These are phyloP conservation scores for Stropharia rugosoannulata DNA, from an alignment of 768 basidiomycete genomes.

Conservation along the genomic window DNA sequence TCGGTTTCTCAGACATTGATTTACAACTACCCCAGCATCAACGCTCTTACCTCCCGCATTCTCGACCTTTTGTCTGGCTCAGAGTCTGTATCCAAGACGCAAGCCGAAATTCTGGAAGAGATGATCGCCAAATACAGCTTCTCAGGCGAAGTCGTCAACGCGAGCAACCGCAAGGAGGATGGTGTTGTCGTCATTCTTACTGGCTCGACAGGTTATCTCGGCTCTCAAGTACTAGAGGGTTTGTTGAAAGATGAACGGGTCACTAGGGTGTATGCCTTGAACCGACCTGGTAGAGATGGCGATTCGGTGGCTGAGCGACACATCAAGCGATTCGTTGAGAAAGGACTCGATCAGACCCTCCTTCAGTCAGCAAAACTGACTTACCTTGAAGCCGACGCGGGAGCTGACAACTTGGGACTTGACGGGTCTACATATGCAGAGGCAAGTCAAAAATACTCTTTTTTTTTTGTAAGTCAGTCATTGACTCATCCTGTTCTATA, in stretches of 20 bases:
- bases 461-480: too few relatives aligned
- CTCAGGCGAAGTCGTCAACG: not conserved
- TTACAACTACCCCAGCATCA: conserved; percentile 27
- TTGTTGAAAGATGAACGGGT: conserved; percentile 24
- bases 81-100: conserved; percentile 4
- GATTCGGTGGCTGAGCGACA: conserved; percentile 2
- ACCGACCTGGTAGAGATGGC: conserved; percentile 19
- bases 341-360: conserved; percentile 1
- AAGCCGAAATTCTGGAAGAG: not conserved
- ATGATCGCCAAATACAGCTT: conserved; percentile 8
- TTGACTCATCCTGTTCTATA: conserved; percentile 13
- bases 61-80: conserved; percentile 11
- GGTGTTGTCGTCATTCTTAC: conserved; percentile 28
- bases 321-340: conserved; percentile 2
- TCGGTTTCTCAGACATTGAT: conserved; percentile 27
- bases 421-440: not conserved
- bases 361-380: conserved; percentile 5
- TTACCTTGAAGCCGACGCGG: conserved; percentile 4
- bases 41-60: conserved; percentile 18
- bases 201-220: conserved; percentile 35
- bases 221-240: conserved; percentile 29
- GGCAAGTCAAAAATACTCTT: not conserved
- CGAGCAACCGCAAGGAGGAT: conserved; percentile 2
- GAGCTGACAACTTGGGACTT: conserved; percentile 2
- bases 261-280: conserved; percentile 31